These are phyloP conservation scores for Kodamaea neixiangensis DNA, from an alignment of 805 yeast genomes.

Conservation along the genomic window DNA sequence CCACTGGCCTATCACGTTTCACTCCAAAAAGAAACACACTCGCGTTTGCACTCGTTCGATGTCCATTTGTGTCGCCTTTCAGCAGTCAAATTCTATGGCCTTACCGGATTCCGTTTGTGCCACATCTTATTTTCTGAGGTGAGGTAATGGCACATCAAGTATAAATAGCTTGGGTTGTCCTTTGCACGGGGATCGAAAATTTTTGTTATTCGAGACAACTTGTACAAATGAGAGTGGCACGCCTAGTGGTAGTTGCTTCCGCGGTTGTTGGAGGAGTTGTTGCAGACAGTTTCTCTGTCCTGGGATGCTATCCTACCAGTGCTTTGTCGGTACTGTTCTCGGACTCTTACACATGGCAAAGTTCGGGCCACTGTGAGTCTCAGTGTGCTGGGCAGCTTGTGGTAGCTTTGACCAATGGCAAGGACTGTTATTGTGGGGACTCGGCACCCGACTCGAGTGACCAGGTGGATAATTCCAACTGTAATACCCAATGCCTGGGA, in stretches of 20 bases:
- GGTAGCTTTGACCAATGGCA: slow-evolving; percentile 47
- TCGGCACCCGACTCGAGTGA: slow-evolving; percentile 30
- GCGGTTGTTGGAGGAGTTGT: slow-evolving; percentile 2
- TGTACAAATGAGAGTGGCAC: slow-evolving; percentile 6
- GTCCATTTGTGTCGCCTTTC: too few species aligned
- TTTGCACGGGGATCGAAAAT: background rate
- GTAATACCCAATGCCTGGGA: slow-evolving; percentile 53
- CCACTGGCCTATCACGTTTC: background rate
- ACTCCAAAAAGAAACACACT: slow-evolving; percentile 3
- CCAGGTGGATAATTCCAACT: slow-evolving; percentile 16
- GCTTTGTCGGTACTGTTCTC: slow-evolving; percentile 6
- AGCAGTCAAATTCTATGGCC: background rate
- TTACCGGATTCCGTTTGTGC: background rate
- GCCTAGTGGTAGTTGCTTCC: slow-evolving; percentile 3
- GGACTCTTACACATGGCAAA: slow-evolving; percentile 58
- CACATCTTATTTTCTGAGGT: slow-evolving; percentile 2
- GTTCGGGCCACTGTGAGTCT: slow-evolving; percentile 55
- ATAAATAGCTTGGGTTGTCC: slow-evolving; percentile 7
- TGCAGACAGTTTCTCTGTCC: slow-evolving; percentile 13
- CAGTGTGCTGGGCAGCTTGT: slow-evolving; percentile 49
- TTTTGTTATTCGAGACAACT: background rate
- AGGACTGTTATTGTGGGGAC: slow-evolving; percentile 69
- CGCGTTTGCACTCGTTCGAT: too few species aligned
- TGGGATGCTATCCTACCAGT: slow-evolving; percentile 25
- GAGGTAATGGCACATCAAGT: background rate